Evolutionary conservation across 352 stramenopile species (phyloP).

Genomic region (Globisporangium megalacanthum): DNA sequence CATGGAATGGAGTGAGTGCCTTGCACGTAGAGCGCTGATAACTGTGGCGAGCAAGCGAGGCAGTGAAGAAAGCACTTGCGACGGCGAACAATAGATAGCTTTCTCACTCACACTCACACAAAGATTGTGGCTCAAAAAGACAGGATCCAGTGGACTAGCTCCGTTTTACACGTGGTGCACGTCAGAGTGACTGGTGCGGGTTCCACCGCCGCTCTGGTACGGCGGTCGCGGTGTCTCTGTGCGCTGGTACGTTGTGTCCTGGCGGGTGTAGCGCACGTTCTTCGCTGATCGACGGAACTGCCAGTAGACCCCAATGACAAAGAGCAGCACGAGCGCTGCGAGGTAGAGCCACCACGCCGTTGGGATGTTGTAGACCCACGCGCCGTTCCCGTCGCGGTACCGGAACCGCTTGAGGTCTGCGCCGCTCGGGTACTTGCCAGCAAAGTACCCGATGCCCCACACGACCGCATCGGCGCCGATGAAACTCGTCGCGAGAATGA

Average conservation of each 20-base stretch:
- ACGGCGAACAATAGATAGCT: too few species aligned
- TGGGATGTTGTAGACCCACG: conserved; percentile 41
- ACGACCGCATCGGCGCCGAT: conserved; percentile 41
- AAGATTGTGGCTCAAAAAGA: too few species aligned
- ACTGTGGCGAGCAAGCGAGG: too few species aligned
- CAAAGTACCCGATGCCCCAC: conserved; percentile 70
- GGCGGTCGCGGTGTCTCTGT: neutral
- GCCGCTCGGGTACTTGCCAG: conserved; percentile 58
- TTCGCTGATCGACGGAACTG: conserved; percentile 20
- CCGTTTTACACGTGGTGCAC: neutral
- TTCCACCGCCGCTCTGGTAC: too few species aligned
- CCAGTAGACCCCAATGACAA: conserved; percentile 29
- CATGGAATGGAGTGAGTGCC: too few species aligned
- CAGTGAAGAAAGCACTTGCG: too few species aligned
- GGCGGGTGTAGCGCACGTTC: conserved; percentile 8
- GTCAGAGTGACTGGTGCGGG: too few species aligned
- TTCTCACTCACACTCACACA: too few species aligned
- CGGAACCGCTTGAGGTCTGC: conserved; percentile 48
- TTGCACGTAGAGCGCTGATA: too few species aligned
- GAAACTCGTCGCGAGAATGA: conserved; percentile 60
- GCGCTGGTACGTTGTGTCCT: neutral
- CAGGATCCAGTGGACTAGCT: too few species aligned
- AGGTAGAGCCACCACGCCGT: conserved; percentile 64
- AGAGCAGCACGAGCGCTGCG: conserved; percentile 37
- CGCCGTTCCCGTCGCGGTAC: conserved; percentile 7